A percentile compares a stretch with the other conserved stretches of the same genome.
Evolutionary conservation across 2,329 filamentous ascomycete genomes (phyloP).

Genomic region (Aureobasidium namibiae): DNA sequence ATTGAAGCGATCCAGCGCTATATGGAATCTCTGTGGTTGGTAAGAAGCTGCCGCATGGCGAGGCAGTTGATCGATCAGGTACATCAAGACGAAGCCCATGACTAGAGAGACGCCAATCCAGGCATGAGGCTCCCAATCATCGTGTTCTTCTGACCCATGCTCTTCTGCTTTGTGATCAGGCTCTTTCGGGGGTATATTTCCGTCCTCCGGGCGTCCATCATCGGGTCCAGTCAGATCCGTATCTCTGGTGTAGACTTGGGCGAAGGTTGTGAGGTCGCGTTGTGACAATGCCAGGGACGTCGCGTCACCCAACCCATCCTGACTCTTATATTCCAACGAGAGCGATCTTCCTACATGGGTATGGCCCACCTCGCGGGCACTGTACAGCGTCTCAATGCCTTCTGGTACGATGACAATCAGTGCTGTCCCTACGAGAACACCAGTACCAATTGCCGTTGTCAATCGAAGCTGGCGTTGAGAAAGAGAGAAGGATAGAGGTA

Average conservation of each 20-base stretch:
- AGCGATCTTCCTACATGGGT: slow-evolving; percentile 10
- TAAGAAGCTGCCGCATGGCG: slow-evolving; percentile 55
- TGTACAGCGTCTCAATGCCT: slow-evolving; percentile 83
- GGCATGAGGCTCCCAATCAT: slow-evolving; percentile 51
- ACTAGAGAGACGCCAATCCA: slow-evolving; percentile 84
- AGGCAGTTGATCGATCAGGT: slow-evolving; percentile 81
- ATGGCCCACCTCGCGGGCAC: slow-evolving; percentile 31
- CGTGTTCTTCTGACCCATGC: slow-evolving; percentile 13
- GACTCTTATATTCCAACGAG: neutral
- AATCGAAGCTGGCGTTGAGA: slow-evolving; percentile 80
- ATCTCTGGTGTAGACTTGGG: neutral
- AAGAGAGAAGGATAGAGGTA: slow-evolving; percentile 82
- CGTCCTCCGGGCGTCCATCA: slow-evolving; percentile 17
- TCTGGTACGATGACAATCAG: slow-evolving; percentile 97
- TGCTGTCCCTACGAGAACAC: slow-evolving; percentile 87
- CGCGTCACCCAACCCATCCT: neutral
- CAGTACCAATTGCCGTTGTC: slow-evolving; percentile 86
- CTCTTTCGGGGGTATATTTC: neutral
- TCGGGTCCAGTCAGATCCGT: slow-evolving; percentile 23
- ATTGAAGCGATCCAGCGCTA: slow-evolving; percentile 59
- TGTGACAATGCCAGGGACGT: neutral
- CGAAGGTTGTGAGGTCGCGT: neutral
- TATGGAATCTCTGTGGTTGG: slow-evolving; percentile 64
- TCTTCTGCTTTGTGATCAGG: neutral
- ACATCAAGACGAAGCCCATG: slow-evolving; percentile 91